Evolutionary conservation across 2,329 filamentous ascomycete genomes (phyloP).

Genomic region (Fusarium miscanthi): DNA sequence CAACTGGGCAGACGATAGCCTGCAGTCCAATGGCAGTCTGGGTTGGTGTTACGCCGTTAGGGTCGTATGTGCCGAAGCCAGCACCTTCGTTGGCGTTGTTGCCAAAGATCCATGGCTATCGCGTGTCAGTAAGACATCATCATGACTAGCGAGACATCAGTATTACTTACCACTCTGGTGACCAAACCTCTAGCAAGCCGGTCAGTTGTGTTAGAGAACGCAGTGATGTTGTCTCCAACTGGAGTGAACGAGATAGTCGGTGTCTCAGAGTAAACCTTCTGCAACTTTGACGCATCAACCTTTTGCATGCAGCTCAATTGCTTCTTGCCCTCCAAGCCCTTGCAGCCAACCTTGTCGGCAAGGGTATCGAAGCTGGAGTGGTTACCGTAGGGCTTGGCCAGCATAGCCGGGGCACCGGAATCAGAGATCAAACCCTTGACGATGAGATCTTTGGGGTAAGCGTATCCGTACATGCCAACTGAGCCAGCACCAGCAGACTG

Average conservation of each 20-base stretch:
- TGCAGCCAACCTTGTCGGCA: background rate
- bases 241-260: slow-evolving; percentile 2
- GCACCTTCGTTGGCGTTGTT: slow-evolving; percentile 28
- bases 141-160: accelerated
- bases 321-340: background rate
- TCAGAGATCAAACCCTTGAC: slow-evolving; percentile 14
- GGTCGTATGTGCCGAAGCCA: slow-evolving; percentile 7
- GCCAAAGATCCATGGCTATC: slow-evolving; percentile 18
- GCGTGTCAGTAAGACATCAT: accelerated
- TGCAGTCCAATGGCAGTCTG: background rate
- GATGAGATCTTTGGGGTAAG: slow-evolving; percentile 8
- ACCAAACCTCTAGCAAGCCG: slow-evolving; percentile 1
- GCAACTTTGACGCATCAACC: background rate
- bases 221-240: slow-evolving; percentile 2
- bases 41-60: background rate
- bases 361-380: slow-evolving; percentile 13
- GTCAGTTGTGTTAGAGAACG: slow-evolving; percentile 9
- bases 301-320: slow-evolving; percentile 13
- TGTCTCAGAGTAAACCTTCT: slow-evolving; percentile 8
- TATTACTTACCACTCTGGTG: background rate
- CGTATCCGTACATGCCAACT: slow-evolving; percentile 19
- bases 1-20: slow-evolving; percentile 13
- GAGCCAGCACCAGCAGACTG: slow-evolving; percentile 19
- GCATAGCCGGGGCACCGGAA: background rate
- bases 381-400: background rate